A percentile compares a stretch with the other conserved stretches of the same genome.
Evolutionary conservation across 768 basidiomycete genomes (phyloP).

Genomic region (Epithele typhae): DNA sequence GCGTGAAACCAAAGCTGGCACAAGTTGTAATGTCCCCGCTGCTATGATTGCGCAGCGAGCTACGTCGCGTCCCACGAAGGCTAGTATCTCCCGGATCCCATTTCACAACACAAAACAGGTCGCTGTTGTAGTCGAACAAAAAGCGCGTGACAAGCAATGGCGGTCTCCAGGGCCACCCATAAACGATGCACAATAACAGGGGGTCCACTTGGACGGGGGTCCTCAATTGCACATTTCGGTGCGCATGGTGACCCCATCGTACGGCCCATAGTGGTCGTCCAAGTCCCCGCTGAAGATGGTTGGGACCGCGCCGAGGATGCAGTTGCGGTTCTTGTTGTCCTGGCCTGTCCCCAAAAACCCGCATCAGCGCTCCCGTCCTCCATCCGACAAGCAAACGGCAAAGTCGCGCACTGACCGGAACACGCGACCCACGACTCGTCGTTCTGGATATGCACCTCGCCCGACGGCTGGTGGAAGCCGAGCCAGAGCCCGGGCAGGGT

Average conservation of each 20-base stretch:
- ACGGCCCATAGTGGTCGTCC: constrained; percentile 39
- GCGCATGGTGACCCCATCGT: constrained; percentile 23
- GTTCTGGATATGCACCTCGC: constrained; percentile 37
- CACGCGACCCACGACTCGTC: constrained; percentile 50
- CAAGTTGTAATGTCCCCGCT: too few species aligned
- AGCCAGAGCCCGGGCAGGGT: constrained; percentile 28
- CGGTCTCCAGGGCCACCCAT: too few species aligned
- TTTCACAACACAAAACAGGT: too few species aligned
- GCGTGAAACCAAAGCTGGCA: too few species aligned
- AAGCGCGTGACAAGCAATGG: too few species aligned
- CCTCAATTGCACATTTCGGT: constrained; percentile 16
- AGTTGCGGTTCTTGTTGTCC: constrained; percentile 51
- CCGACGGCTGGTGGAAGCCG: constrained; percentile 43
- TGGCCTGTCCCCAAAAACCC: constrained; percentile 35
- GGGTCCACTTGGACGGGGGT: too few species aligned
- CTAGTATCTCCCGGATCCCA: too few species aligned
- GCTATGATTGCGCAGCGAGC: too few species aligned
- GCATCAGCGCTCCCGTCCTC: neutral
- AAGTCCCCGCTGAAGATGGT: constrained; percentile 43
- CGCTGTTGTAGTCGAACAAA: too few species aligned
- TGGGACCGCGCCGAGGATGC: constrained; percentile 51
- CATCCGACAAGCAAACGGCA: too few species aligned
- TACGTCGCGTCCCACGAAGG: too few species aligned
- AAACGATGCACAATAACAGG: too few species aligned
- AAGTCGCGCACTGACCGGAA: constrained; percentile 22